Evolutionary conservation across 345 rosid species (phyloP).

Genomic region (Eucalyptus albens): DNA sequence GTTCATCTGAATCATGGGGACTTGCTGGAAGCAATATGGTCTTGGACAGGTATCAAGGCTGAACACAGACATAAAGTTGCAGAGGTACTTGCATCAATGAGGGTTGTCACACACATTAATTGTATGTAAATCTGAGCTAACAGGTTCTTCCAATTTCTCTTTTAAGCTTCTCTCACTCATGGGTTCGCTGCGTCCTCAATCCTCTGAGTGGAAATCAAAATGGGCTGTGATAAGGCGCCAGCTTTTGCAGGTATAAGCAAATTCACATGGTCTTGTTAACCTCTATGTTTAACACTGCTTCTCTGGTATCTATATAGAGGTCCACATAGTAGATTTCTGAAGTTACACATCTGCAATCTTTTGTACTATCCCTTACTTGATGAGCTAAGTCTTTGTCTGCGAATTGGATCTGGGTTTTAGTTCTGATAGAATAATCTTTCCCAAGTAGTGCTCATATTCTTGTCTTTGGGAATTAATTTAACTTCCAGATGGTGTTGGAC

Average conservation of each 20-base stretch:
- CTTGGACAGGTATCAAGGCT: slow-evolving; percentile 84
- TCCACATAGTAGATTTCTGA: not conserved
- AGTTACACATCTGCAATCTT: not conserved
- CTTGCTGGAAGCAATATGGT: slow-evolving; percentile 86
- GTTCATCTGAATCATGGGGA: slow-evolving; percentile 93
- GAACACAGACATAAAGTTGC: slow-evolving; percentile 86
- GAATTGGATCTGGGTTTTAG: not conserved
- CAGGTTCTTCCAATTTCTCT: slow-evolving; percentile 1
- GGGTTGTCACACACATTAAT: not conserved
- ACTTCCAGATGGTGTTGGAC: not conserved
- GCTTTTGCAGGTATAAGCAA: slow-evolving; percentile 62
- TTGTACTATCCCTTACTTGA: not conserved
- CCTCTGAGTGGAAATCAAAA: slow-evolving; percentile 76
- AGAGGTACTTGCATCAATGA: slow-evolving; percentile 39
- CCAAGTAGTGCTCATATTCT: not conserved
- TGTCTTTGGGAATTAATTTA: not conserved
- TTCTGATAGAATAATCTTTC: not conserved
- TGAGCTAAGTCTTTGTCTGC: not conserved
- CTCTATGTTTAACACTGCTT: not conserved
- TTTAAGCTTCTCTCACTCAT: slow-evolving; percentile 86
- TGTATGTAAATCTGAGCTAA: slow-evolving; percentile 5
- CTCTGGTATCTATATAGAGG: not conserved
- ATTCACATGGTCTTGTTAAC: not conserved
- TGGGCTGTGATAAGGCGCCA: slow-evolving; percentile 94
- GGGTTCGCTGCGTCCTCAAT: slow-evolving; percentile 85